Percentiles rank a stretch among this genome's conserved stretches.
Conservation (phyloP, 2,329 filamentous ascomycete species). For the Colletotrichum incanum region DNA sequence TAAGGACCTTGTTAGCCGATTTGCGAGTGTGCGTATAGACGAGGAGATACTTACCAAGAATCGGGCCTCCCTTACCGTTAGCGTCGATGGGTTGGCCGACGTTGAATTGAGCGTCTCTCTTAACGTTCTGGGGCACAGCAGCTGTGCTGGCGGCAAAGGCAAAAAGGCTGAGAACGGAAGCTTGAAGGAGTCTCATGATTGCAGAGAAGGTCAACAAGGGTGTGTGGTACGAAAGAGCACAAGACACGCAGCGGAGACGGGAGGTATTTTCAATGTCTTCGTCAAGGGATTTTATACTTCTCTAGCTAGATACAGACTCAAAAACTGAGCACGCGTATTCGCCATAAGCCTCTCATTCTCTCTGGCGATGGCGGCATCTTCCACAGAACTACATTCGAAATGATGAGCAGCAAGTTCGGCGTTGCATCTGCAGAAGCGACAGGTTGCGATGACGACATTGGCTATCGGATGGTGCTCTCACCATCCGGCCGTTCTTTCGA, state of each 20-base stretch:
- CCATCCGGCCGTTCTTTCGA: constrained; percentile 1
- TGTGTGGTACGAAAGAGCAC: not conserved
- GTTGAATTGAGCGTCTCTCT: constrained; percentile 54
- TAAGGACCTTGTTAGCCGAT: constrained; percentile 49
- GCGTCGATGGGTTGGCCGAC: constrained; percentile 71
- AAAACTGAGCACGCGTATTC: not conserved
- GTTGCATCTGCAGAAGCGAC: constrained; percentile 1
- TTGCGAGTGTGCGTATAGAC: not conserved
- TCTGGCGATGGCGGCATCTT: constrained; percentile 18
- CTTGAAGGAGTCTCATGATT: constrained; percentile 26
- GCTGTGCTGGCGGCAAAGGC: not conserved
- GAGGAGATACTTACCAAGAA: constrained; percentile 63
- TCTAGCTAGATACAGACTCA: too few relatives aligned
- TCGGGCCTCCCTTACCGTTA: constrained; percentile 70
- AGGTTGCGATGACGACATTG: constrained; percentile 37
- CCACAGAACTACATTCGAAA: not conserved
- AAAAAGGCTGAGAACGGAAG: constrained; percentile 6
- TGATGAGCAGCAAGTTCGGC: not conserved
- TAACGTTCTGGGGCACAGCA: constrained; percentile 17
- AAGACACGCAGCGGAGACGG: not conserved
- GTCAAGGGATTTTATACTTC: constrained; percentile 2
- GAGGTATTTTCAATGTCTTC: not conserved
- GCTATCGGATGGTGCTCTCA: constrained; percentile 13
- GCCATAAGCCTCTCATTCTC: not conserved
- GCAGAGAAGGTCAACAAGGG: not conserved